A percentile compares a stretch with the other conserved stretches of the same genome.
phyloP scores from a whole-genome alignment of 768 basidiomycete genomes.

The Leccinum truebloodii region DNA sequence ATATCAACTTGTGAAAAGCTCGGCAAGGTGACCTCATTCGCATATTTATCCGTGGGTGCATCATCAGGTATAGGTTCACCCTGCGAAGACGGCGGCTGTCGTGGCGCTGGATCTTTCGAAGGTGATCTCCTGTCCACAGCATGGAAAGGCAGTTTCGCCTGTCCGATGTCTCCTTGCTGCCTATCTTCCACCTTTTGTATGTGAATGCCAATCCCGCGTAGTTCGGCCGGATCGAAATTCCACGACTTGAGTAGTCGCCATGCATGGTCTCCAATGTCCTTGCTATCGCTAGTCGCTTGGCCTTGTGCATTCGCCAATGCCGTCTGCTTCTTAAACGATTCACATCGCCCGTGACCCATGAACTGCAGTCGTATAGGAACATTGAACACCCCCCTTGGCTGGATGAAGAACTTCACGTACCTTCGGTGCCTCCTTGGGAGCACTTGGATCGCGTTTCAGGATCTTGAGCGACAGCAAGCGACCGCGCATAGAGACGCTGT shows the following conservation, averaged over 20 bases:
- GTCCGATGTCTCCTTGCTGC: conserved; percentile 45
- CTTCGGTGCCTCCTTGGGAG: conserved; percentile 90
- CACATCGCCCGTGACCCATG: conserved; percentile 87
- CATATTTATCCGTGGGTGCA: conserved; percentile 12
- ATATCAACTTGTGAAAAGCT: conserved; percentile 77
- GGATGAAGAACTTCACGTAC: conserved; percentile 39
- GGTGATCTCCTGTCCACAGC: conserved; percentile 10
- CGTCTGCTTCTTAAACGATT: conserved; percentile 75
- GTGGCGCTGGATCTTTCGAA: conserved; percentile 6
- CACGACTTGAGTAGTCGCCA: conserved; percentile 74
- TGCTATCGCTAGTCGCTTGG: conserved; percentile 70
- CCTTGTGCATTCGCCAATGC: conserved; percentile 60
- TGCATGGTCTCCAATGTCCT: conserved; percentile 72
- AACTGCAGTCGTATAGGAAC: conserved; percentile 50
- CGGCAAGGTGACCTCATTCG: conserved; percentile 47
- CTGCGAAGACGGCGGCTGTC: conserved; percentile 33
- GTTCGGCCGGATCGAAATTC: conserved; percentile 77
- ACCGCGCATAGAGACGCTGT: conserved; percentile 68
- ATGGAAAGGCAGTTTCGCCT: conserved; percentile 63
- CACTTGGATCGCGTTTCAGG: conserved; percentile 82
- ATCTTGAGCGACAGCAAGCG: conserved; percentile 82
- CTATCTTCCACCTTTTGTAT: conserved; percentile 80
- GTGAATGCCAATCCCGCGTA: conserved; percentile 92
- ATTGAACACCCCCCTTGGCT: conserved; percentile 1
- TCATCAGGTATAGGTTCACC: conserved; percentile 20